Evolutionary conservation across 2,329 filamentous ascomycete species (phyloP).

Genomic region (Leptographium wingfieldii): DNA sequence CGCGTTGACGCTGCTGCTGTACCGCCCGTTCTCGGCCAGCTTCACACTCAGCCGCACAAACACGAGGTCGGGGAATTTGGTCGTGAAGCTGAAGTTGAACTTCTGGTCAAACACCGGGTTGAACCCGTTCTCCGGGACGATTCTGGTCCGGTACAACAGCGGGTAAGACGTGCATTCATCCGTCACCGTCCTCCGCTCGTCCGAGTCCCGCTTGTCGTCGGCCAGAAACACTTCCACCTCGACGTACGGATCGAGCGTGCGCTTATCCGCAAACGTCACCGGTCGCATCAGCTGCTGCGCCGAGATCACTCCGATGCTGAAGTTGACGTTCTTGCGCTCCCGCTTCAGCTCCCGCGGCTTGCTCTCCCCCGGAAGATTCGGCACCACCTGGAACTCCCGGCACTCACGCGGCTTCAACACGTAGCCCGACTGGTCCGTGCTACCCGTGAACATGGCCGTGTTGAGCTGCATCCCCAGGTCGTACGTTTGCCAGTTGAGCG

Average conservation of each 20-base stretch:
- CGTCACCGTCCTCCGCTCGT: slow-evolving; percentile 57
- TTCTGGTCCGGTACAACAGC: slow-evolving; percentile 52
- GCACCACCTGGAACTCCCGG: slow-evolving; percentile 53
- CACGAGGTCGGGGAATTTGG: slow-evolving; percentile 87
- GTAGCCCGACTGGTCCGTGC: slow-evolving; percentile 77
- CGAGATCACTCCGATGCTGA: slow-evolving; percentile 80
- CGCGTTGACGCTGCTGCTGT: slow-evolving; percentile 48
- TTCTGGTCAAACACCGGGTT: slow-evolving; percentile 77
- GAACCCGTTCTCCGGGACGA: slow-evolving; percentile 81
- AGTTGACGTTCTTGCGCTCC: slow-evolving; percentile 70
- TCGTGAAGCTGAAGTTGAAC: slow-evolving; percentile 71
- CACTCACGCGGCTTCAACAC: slow-evolving; percentile 85
- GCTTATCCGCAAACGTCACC: slow-evolving; percentile 37
- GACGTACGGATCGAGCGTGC: slow-evolving; percentile 80
- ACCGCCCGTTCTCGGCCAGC: slow-evolving; percentile 65
- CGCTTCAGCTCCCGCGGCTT: slow-evolving; percentile 46
- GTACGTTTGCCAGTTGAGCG: slow-evolving; percentile 96
- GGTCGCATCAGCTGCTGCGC: slow-evolving; percentile 86
- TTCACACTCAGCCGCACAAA: slow-evolving; percentile 91
- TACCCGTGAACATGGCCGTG: slow-evolving; percentile 91
- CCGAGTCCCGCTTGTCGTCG: slow-evolving; percentile 85
- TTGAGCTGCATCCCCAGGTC: slow-evolving; percentile 94
- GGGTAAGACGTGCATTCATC: slow-evolving; percentile 3
- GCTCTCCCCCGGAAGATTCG: slow-evolving; percentile 34
- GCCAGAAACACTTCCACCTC: slow-evolving; percentile 92